Evolutionary conservation across 2,329 filamentous ascomycete genomes (phyloP), one percentile per base, ranked within the genome.

Genomic region (Phyllosticta citriasiana): DNA sequence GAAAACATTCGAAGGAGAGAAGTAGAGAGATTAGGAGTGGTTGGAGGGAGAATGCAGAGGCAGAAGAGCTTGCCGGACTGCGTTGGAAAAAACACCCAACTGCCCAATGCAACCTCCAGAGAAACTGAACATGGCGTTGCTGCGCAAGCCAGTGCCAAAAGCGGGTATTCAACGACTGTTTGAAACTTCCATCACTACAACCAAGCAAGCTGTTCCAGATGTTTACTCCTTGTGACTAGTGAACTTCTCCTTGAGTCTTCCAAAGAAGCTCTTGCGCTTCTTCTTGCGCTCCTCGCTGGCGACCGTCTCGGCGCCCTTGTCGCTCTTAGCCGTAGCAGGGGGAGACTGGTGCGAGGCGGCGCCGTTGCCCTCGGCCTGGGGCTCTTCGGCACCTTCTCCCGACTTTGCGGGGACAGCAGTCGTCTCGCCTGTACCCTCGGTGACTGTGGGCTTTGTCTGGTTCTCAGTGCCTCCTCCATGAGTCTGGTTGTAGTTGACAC

Each of bases 171-270:
- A 47, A n/a, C 35, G 35, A 12, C 14, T 47, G 40, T 47, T n/a
- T n/a, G 40, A n/a, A 47, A 47, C 16, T n/a, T 47, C 35, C 40
- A 47, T 47, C 40, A 47, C 16, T 16, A n/a, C 40, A 3, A 47
- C 40, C 40, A n/a, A n/a, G n/a, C 14, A 3, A 47, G 16, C 6
- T 47, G 40, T 52, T 22, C 8, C 12, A 33, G 33, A 25, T 51
- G 52, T 35, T 57, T 57, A 57, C 30, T 53, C 55, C 60, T 62
- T 62, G 56, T 61, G 54, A 5, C 55, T 50, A 24, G 66, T 66
- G 57, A 80, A 69, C 73, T 78, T 79, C 62, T 79, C 77, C 75
- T 79, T 79, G 63, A 80, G 64, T 71, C 75, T 78, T 65, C 74
- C 74, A 63, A 80, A 79, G 67, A 80, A 72, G 59, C 74, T 75